These are phyloP conservation scores for Diutina ranongensis DNA, from an alignment of 1,139 yeast genomes.

Conservation along the genomic window DNA sequence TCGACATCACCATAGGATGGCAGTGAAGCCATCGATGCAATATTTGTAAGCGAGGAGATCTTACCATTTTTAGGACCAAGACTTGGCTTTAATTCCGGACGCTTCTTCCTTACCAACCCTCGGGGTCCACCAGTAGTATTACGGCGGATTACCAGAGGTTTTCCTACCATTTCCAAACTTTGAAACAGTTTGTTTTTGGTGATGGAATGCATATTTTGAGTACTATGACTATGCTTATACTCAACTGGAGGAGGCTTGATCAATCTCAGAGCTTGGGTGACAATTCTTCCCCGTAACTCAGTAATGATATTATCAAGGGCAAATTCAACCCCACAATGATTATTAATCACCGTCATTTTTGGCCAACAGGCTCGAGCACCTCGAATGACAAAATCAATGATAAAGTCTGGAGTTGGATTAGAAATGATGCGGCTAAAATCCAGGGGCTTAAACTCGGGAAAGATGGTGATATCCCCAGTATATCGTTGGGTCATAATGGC, in stretches of 20 bases:
- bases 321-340: slow-evolving; percentile 85
- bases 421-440: slow-evolving; percentile 56
- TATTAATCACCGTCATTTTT: slow-evolving; percentile 66
- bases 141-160: not conserved
- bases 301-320: slow-evolving; percentile 74
- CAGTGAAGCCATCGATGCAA: not conserved
- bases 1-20: not conserved
- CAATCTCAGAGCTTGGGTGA: slow-evolving; percentile 20
- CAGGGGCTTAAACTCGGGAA: slow-evolving; percentile 55
- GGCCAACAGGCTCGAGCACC: slow-evolving; percentile 97
- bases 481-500: slow-evolving; percentile 77
- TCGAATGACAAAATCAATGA: slow-evolving; percentile 58
- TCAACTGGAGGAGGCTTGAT: not conserved
- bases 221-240: not conserved
- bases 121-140: not conserved
- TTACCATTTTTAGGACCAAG: not conserved
- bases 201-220: not conserved
- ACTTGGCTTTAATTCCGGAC: not conserved
- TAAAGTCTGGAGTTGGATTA: slow-evolving; percentile 71
- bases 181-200: not conserved
- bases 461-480: slow-evolving; percentile 86
- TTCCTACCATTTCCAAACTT: not conserved
- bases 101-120: not conserved
- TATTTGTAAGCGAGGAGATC: not conserved
- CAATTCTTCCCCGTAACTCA: slow-evolving; percentile 51